Evolutionary conservation across 345 rosid species (phyloP).

Genomic region (Melastoma malabathricum): DNA sequence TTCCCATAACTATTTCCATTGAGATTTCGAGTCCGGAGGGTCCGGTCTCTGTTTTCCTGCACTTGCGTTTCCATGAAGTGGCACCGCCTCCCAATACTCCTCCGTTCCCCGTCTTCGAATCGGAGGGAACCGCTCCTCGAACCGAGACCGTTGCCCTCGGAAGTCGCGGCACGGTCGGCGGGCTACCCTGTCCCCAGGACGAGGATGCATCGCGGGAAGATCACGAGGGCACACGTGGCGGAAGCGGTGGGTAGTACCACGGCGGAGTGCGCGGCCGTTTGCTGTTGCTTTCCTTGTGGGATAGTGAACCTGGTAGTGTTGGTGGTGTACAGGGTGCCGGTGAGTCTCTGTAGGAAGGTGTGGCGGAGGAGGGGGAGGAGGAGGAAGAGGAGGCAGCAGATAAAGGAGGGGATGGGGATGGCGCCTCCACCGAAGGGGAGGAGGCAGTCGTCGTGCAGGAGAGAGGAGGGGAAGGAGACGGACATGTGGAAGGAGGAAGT

Average conservation of each 20-base stretch:
- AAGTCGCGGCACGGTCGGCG: slow-evolving; percentile 5
- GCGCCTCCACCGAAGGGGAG: slow-evolving; percentile 7
- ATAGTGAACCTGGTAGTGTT: slow-evolving; percentile 20
- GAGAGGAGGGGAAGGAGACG: slow-evolving; percentile 18
- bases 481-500: slow-evolving; percentile 11
- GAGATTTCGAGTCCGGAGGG: no score
- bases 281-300: slow-evolving; percentile 36
- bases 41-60: no score
- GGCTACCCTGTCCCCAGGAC: slow-evolving; percentile 1
- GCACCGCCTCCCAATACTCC: background rate
- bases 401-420: slow-evolving; percentile 22
- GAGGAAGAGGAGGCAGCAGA: slow-evolving; percentile 15
- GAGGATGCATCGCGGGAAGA: no score
- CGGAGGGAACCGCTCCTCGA: slow-evolving; percentile 8
- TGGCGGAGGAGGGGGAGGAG: slow-evolving; percentile 19
- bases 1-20: no score
- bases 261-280: slow-evolving; percentile 36
- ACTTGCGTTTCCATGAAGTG: no score
- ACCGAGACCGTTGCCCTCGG: background rate
- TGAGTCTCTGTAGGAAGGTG: slow-evolving; percentile 26
- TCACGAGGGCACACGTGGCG: slow-evolving; percentile 2
- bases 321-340: slow-evolving; percentile 26
- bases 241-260: slow-evolving; percentile 35
- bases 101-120: slow-evolving; percentile 5
- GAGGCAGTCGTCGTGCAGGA: slow-evolving; percentile 10